Conservation (phyloP, 164 flowering plant species). For the Aristolochia californica region DNA sequence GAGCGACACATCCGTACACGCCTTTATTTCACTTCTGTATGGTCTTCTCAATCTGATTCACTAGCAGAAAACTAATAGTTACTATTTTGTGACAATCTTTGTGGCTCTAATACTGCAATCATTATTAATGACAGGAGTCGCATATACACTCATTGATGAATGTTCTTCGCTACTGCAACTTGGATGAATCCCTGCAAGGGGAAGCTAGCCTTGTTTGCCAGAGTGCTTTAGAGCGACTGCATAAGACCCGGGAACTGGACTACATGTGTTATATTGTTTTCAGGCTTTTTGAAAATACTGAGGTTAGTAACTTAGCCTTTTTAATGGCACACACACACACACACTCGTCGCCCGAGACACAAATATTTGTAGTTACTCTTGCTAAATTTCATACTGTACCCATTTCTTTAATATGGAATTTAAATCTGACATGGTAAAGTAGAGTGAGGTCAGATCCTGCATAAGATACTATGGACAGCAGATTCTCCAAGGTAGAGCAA, state of each 20-base stretch:
- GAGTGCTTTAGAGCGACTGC: conserved; percentile 75
- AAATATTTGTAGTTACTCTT: too few species aligned
- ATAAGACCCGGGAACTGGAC: conserved; percentile 90
- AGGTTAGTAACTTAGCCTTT: conserved; percentile 33
- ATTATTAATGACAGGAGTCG: conserved; percentile 58
- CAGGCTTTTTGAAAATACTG: conserved; percentile 91
- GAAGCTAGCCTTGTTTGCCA: conserved; percentile 81
- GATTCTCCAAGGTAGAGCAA: too few species aligned
- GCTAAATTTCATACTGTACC: too few species aligned
- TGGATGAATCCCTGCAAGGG: conserved; percentile 91
- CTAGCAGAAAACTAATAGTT: too few species aligned
- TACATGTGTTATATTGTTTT: conserved; percentile 97
- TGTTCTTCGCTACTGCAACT: conserved; percentile 95
- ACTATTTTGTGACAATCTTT: too few species aligned
- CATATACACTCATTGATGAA: conserved; percentile 98
- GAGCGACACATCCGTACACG: conserved; percentile 96
- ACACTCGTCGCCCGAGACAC: too few species aligned
- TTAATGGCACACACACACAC: background rate
- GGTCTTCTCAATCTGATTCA: conserved; percentile 7
- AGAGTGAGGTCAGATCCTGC: too few species aligned
- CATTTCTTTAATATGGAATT: too few species aligned
- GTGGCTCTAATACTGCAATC: too few species aligned
- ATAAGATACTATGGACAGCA: too few species aligned
- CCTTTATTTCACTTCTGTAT: conserved; percentile 93
- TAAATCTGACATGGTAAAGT: too few species aligned